Conservation (phyloP, 176 grass and related monocot species). For the Leersia perrieri region DNA sequence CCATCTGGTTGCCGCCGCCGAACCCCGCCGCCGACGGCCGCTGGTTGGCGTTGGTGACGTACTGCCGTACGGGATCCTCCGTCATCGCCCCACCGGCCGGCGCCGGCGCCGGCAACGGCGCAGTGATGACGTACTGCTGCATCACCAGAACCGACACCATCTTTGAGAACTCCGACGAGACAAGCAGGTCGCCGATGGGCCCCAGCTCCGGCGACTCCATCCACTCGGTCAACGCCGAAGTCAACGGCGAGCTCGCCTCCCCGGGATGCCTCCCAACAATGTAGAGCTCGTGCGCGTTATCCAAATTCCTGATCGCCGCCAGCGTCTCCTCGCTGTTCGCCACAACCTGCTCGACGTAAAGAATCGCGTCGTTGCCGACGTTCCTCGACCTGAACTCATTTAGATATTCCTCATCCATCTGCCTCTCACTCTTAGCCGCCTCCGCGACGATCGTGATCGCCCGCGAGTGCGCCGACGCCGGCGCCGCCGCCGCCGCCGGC, state of each 20-base stretch:
- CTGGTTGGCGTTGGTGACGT: constrained; percentile 48
- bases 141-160: constrained; percentile 54
- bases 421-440: constrained; percentile 38
- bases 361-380: constrained; percentile 37
- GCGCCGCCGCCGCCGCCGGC: neutral
- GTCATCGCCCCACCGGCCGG: neutral
- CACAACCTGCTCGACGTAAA: constrained; percentile 60
- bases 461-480: constrained; percentile 25
- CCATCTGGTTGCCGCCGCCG: constrained; percentile 9
- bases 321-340: constrained; percentile 58
- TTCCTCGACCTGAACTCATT: constrained; percentile 47
- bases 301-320: constrained; percentile 47
- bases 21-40: constrained; percentile 5
- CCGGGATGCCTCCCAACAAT: constrained; percentile 53
- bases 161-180: constrained; percentile 41
- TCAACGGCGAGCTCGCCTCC: constrained; percentile 41
- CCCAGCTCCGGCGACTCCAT: constrained; percentile 67
- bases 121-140: constrained; percentile 54
- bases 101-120: constrained; percentile 8
- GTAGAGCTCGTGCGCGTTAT: constrained; percentile 49
- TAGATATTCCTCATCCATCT: constrained; percentile 61
- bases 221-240: constrained; percentile 54
- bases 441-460: constrained; percentile 55
- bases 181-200: constrained; percentile 62
- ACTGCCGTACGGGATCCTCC: constrained; percentile 42